Base-by-base conservation (phyloP, 805 yeast species). In the Barnettozyma botsteinii region DNA sequence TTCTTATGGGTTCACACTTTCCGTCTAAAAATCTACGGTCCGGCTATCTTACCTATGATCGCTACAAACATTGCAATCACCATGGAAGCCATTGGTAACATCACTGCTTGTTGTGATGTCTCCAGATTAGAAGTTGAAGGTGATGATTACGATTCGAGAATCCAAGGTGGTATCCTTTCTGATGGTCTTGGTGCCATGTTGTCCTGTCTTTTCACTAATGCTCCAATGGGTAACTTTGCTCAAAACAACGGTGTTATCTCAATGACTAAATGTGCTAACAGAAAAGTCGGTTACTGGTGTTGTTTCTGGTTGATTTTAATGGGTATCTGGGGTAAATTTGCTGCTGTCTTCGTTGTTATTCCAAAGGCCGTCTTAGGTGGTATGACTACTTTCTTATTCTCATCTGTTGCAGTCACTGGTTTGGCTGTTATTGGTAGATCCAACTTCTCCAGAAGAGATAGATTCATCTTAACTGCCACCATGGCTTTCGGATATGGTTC, bases 191-290 rank as follows among this genome's bases (percentile, higher is more conserved):
- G 95, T 45, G 53, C 82, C 19, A 12, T 25, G n/a, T 47, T 87
- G 4, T 81, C 93, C 13, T 87, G 88, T 31, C 67, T 87, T 33
- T 73, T 78, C 73, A 87, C 95, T 17, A 66, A 83, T 41, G 83
- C 95, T n/a, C 96, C 96, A 42, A 70, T 87, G 77, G 80, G 94
- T 12, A 82, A 93, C 0, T 88, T 88, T 67, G 96, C 96, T 12
- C 96, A 88, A 64, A 88, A 88, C 65, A 88, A 88, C 60, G 96
- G 96, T 70, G 96, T 88, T 43, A 87, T 88, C 49, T 81, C 95
- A 30, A 72, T 89, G 60, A 88, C 96, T 37, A 86, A 85, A 60
- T 87, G 96, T 65, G 96, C 96, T 34, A 80, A 85, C 53, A 75
- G 94, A 65, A 69, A 73, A 36, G 86, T 76, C 19, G 97, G 93